A percentile compares a stretch with the other conserved stretches of the same genome.
Conservation (phyloP, 2,329 filamentous ascomycete genomes). For the Albifimbria verrucaria region DNA sequence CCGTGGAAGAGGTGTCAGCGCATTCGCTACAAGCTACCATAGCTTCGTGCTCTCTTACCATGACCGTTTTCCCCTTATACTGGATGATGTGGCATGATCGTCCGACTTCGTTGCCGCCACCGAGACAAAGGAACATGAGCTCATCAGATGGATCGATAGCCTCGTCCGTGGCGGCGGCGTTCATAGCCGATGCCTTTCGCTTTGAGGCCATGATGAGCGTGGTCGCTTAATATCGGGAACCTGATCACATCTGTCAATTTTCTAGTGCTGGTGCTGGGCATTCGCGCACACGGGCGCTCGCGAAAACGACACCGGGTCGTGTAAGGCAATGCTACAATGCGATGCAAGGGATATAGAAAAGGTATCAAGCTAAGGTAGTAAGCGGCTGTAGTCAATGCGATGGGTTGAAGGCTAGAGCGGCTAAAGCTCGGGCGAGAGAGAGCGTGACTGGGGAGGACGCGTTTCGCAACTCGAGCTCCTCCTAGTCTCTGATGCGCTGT, state of each 20-base stretch:
- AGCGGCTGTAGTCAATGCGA: slow-evolving; percentile 2
- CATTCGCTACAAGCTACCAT: background rate
- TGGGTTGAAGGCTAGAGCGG: slow-evolving; percentile 1
- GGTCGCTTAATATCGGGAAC: slow-evolving; percentile 6
- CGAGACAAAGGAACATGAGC: slow-evolving; percentile 88
- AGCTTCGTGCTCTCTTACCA: slow-evolving; percentile 56
- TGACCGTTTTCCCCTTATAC: slow-evolving; percentile 99
- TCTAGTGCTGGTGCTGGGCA: background rate
- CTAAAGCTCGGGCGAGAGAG: slow-evolving; percentile 5
- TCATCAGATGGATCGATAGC: slow-evolving; percentile 91
- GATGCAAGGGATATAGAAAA: background rate
- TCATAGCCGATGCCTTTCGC: slow-evolving; percentile 79
- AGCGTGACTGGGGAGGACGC: slow-evolving; percentile 8
- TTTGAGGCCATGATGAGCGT: slow-evolving; percentile 76
- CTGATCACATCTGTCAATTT: background rate
- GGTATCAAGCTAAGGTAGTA: background rate
- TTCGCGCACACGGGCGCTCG: background rate
- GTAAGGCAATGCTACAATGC: background rate
- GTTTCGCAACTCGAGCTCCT: no score
- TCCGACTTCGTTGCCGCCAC: slow-evolving; percentile 95
- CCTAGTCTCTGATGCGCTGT: background rate
- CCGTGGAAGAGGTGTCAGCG: slow-evolving; percentile 15
- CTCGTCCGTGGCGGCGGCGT: slow-evolving; percentile 66
- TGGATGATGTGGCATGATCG: slow-evolving; percentile 96
- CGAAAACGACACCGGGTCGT: background rate